A percentile compares a stretch with the other conserved stretches of the same genome.
phyloP scores from a whole-genome alignment of 495 filamentous ascomycete species.

The Annulohypoxylon maeteangense region DNA sequence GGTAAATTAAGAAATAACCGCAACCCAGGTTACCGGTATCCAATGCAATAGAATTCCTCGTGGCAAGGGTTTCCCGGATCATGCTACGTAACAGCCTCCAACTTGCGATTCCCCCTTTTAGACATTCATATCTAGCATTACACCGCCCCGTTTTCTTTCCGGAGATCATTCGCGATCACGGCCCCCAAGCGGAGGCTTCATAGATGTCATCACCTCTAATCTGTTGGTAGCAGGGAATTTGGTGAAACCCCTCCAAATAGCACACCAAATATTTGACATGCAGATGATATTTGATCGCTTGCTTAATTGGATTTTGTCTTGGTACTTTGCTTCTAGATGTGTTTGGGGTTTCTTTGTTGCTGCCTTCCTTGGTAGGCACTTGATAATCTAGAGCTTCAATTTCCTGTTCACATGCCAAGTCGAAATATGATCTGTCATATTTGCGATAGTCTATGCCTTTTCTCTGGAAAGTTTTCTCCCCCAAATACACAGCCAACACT shows the following conservation, averaged over 20 bases:
- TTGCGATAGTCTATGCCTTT: neutral
- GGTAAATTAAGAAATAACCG: conserved; percentile 27
- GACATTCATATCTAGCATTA: neutral
- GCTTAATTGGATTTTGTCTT: neutral
- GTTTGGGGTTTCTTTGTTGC: neutral
- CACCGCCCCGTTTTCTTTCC: conserved; percentile 23
- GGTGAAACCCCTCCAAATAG: conserved; percentile 1
- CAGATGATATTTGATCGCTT: conserved; percentile 1
- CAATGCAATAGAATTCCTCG: conserved; percentile 11
- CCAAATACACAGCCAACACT: conserved; percentile 1
- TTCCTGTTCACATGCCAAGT: conserved; percentile 12
- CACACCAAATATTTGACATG: neutral
- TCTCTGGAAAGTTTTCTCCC: neutral
- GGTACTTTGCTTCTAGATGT: neutral
- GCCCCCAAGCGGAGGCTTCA: neutral
- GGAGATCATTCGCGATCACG: neutral
- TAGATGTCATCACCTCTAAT: conserved; percentile 1
- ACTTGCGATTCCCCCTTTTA: conserved; percentile 4
- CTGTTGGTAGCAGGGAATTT: conserved; percentile 1
- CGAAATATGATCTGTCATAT: conserved; percentile 29
- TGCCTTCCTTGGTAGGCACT: neutral
- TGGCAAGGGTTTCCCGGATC: conserved; percentile 18
- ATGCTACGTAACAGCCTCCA: conserved; percentile 6
- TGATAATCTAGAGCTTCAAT: neutral
- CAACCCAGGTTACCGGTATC: conserved; percentile 26